Evolutionary conservation across 331 rosid genomes (phyloP), one percentile per base, ranked within the genome.

Genomic region (Erythrophleum ivorense): DNA sequence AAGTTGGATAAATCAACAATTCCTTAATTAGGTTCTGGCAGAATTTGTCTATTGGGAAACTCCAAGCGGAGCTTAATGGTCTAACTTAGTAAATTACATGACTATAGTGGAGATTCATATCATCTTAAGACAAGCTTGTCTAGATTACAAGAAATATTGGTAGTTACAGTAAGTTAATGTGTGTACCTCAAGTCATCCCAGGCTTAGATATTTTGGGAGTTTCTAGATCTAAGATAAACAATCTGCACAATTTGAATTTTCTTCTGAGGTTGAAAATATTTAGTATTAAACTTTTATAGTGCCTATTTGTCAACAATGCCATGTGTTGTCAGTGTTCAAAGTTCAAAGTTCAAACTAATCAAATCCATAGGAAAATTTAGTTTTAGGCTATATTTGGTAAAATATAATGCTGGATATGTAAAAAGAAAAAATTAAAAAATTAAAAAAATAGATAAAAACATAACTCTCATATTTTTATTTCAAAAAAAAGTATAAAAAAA

Each of bases 11-110:
- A 53, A 18, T 15, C 3, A 12, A 78, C 46, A 55, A 41, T 66
- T 45, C 54, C 46, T 82, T 78, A 84, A 86, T 50, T 43, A 69
- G 73, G 83, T 55, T 85, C 52, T 84, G 83, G 85, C 72, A 75
- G 62, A 53, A 75, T 78, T 86, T 84, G 89, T 78, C 88, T 80
- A 85, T 82, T 86, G 85, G 83, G 80, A 78, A 86, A 82, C 78
- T 82, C 89, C 87, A 86, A 81, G 82, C 45, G 78, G 81, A 52
- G 69, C 34, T 11, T 60, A 78, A 66, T 53, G 66, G 62, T 57
- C 91, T 77, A 80, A 71, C 81, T 69, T 52, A 64, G 43, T 70
- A 77, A 82, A 75, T 53, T 79, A 73, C 38, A 52, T 0, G 31
- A 21, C 49, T 55, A 63, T 31, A 48, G 57, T 14, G 18, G 69